Conservation (phyloP, 305 asterid species). For the Solanum hybrid region DNA sequence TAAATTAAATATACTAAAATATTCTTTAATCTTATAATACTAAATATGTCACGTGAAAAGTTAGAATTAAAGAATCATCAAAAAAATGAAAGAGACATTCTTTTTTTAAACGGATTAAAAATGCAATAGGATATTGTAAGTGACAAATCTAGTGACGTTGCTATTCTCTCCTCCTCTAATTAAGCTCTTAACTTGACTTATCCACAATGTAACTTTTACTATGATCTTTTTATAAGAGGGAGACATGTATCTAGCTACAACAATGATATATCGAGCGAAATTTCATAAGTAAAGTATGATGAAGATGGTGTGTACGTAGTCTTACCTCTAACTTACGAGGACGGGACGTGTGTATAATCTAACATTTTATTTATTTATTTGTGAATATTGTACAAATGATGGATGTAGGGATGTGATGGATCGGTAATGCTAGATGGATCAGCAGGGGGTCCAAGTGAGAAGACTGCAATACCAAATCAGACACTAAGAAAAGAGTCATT, state of each 20-base stretch:
- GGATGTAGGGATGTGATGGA: conserved; percentile 22
- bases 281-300: neutral
- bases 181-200: neutral
- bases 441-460: conserved; percentile 25
- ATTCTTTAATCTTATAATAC: no score
- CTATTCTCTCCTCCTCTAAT: no score
- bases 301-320: neutral
- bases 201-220: neutral
- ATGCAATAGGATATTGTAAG: no score
- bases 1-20: no score
- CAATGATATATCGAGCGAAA: neutral
- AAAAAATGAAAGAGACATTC: no score
- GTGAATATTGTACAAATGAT: neutral
- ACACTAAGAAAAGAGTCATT: conserved; percentile 14
- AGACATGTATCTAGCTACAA: neutral
- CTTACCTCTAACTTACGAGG: neutral
- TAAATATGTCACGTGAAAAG: neutral
- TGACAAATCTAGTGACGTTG: no score
- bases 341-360: neutral
- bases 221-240: neutral
- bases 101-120: no score
- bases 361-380: neutral
- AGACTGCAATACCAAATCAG: conserved; percentile 22
- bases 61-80: no score
- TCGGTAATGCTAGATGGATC: conserved; percentile 28